phyloP scores from a whole-genome alignment of 2,329 filamentous ascomycete species.

The Exophiala sp. region DNA sequence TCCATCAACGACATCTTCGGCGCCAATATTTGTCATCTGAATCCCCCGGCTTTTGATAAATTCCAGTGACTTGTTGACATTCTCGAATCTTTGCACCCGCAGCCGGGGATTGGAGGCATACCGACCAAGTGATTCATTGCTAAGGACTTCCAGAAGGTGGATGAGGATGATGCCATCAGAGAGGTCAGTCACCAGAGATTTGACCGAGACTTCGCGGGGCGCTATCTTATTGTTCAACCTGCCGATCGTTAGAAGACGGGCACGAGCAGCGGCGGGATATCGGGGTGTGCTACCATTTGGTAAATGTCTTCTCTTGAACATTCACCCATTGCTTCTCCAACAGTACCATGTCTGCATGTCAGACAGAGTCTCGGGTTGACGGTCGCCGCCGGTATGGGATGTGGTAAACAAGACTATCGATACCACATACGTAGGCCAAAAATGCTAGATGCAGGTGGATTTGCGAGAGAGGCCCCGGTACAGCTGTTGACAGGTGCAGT shows the following conservation, averaged over 20 bases:
- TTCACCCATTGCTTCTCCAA: constrained; percentile 60
- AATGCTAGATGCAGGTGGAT: neutral
- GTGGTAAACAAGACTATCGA: neutral
- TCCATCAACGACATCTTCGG: constrained; percentile 95
- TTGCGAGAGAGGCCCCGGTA: neutral
- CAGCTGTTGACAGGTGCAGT: neutral
- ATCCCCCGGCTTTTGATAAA: constrained; percentile 88
- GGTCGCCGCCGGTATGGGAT: neutral
- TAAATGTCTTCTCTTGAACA: constrained; percentile 98
- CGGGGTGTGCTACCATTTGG: constrained; percentile 66
- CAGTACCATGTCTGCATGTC: constrained; percentile 39
- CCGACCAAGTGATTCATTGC: constrained; percentile 86
- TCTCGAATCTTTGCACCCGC: constrained; percentile 94
- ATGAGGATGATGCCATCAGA: constrained; percentile 94
- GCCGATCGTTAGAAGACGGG: constrained; percentile 15
- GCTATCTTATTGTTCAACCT: constrained; percentile 96
- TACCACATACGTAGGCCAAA: neutral
- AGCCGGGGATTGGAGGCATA: constrained; percentile 96
- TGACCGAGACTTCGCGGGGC: constrained; percentile 68
- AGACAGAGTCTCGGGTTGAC: constrained; percentile 1
- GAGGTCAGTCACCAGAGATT: constrained; percentile 81
- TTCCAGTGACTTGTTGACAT: constrained; percentile 90
- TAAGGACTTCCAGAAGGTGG: constrained; percentile 93
- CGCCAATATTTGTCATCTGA: constrained; percentile 97
- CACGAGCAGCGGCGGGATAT: neutral